Base-by-base conservation (phyloP, 2,329 filamentous ascomycete species). In the Fusarium longipes region DNA sequence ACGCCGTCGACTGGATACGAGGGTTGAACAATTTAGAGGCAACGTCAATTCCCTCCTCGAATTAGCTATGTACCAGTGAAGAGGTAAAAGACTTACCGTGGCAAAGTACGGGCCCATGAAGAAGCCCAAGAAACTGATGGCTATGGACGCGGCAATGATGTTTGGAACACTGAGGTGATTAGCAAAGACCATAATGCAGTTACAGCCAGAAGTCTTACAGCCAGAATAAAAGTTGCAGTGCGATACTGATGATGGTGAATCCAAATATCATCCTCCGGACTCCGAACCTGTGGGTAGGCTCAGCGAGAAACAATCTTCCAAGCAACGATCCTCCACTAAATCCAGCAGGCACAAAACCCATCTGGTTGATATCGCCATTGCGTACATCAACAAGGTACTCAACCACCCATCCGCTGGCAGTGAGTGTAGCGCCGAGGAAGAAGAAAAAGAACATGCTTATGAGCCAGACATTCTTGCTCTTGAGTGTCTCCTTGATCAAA, bases 391-490 rank as follows among this genome's bases (percentile, higher is more conserved):
- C 84, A 5, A 91, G 80, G 55, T 87, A 91, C 65, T 89, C 86
- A 3, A 90, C 87, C 0, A 90, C 83, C 88, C 87, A 91, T 2
- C 88, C 87, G 60, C 78, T 75, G 0, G 86, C 83, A 0, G 87
- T 90, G 3, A 88, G 82, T 2, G 72, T 74, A 0, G 82, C 83
- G 0, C 88, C 88, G 0, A 90, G 78, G 50, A 86, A 85, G 73
- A 89, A 89, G 76, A 90, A 90, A 77, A 86, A 90, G 74, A 88
- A 90, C 3, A 88, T 53, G 47, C 86, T 87, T 4, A 90, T 71
- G 0, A 88, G 73, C 85, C 87, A 90, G 5, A 90, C 77, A 5
- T 79, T 80, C 17, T 78, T 82, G 3, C 75, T 80, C 15, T 71
- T 76, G 0, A 87, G 62, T 0, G 84, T 80, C 9, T 76, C 75